Evolutionary conservation across 306 rosid species (phyloP), one percentile per base, ranked within the genome.

Genomic region (Dicorynia guianensis): DNA sequence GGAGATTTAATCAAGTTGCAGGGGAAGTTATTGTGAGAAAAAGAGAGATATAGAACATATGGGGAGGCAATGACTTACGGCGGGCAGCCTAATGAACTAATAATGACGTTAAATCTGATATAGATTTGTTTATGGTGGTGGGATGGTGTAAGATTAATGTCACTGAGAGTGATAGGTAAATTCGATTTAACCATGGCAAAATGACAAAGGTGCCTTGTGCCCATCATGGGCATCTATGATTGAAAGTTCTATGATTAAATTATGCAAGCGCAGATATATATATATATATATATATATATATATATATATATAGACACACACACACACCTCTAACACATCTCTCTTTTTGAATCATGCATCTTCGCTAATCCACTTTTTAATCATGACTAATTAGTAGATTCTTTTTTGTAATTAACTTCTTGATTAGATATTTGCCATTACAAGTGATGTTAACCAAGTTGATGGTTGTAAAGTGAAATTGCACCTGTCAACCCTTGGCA

Each of bases 141-240:
- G 48, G 57, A 15, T 59, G 79, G 80, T 67, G 71, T 4, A 54
- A 67, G 66, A 72, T 66, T 42, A 72, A 42, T 72, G 34, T 58
- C 76, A 65, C 3, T 47, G 76, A 65, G 67, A 40, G 53, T 7
- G 65, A 76, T 72, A 5, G 20, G 36, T 49, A 64, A 56, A 57
- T 34, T 14, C 18, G 4, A 52, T 68, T 53, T 68, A 62, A 44
- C 34, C 50, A 44, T 40, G 67, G 65, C 13, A 80, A 63, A 69
- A 71, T 50, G 72, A 72, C 62, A 50, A 76, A 76, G 82, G 76
- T 77, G 43, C 25, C 56, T 60, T 82, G 85, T 77, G 79, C 76
- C 79, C 85, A 77, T 82, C 82, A 77, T 77, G 82, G 80, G 76
- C 66, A 73, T 73, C 71, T 38, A 43, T 59, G 33, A 68, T 43